Evolutionary conservation across 371 early-diverging fungal genomes (phyloP).

Genomic region (Lichtheimia ramosa): DNA sequence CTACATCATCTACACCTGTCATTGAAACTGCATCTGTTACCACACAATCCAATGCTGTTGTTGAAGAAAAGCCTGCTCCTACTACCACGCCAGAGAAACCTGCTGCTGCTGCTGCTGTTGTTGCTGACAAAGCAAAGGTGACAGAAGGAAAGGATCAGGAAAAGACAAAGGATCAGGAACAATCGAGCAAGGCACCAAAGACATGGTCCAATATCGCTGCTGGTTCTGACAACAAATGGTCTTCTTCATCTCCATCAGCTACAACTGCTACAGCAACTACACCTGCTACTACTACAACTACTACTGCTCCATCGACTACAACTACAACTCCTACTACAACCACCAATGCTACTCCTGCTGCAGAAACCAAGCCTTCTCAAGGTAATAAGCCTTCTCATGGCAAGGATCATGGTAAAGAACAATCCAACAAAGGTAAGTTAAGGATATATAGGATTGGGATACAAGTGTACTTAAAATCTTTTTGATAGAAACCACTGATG

Average conservation of each 20-base stretch:
- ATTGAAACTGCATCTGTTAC: constrained; percentile 2
- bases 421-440: too few relatives aligned
- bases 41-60: not conserved
- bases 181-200: constrained; percentile 22
- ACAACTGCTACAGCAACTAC: not conserved
- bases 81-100: not conserved
- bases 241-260: constrained; percentile 2
- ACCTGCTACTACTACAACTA: not conserved
- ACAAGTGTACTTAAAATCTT: not conserved
- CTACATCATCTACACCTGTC: constrained; percentile 16
- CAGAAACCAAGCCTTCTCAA: not conserved
- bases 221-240: constrained; percentile 6
- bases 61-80: constrained; percentile 4
- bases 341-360: not conserved
- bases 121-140: constrained; percentile 1
- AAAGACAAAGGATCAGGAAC: constrained; percentile 8
- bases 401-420: not conserved
- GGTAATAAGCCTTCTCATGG: too few relatives aligned
- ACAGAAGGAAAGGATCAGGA: constrained; percentile 6
- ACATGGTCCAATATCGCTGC: constrained; percentile 57
- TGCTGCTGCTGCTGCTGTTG: too few relatives aligned
- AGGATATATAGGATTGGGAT: too few relatives aligned
- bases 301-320: not conserved
- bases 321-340: not conserved
- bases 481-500: constrained; percentile 18